phyloP scores from a whole-genome alignment of 164 flowering plant genomes.

The Paratinospora sagittata region DNA sequence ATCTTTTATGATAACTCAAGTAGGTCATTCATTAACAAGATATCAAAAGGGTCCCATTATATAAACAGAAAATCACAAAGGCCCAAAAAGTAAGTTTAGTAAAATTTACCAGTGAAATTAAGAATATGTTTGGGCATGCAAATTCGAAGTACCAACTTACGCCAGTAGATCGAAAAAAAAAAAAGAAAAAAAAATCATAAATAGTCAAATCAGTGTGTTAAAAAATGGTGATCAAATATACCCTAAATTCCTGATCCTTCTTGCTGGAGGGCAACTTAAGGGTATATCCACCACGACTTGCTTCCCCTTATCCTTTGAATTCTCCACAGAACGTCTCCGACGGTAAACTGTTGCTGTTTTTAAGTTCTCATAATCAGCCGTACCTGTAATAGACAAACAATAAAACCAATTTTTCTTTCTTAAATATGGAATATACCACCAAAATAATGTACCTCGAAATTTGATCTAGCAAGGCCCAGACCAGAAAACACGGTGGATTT shows the following conservation, averaged over 20 bases:
- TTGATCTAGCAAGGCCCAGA: not conserved
- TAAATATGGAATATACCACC: not conserved
- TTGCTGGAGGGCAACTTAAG: slow-evolving; percentile 19
- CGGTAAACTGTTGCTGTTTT: slow-evolving; percentile 24
- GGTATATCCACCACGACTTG: slow-evolving; percentile 15
- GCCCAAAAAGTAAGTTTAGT: not conserved
- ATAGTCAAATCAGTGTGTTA: not conserved
- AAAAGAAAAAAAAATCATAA: not conserved
- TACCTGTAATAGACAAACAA: slow-evolving; percentile 3
- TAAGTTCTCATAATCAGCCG: not conserved
- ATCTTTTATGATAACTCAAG: not conserved
- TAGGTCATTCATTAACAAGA: not conserved
- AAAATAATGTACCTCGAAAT: not conserved
- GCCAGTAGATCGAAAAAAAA: not conserved
- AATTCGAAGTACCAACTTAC: not conserved
- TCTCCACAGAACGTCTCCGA: slow-evolving; percentile 21
- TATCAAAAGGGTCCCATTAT: not conserved
- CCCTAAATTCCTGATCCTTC: slow-evolving; percentile 13
- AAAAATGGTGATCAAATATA: not conserved
- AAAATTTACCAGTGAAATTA: not conserved
- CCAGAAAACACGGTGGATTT: too few species aligned
- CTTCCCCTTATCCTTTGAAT: slow-evolving; percentile 30
- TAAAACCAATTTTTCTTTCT: not conserved
- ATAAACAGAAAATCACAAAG: not conserved
- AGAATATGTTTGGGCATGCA: not conserved